Conservation (phyloP, 2,329 filamentous ascomycete species). For the Cladophialophora carrionii region DNA sequence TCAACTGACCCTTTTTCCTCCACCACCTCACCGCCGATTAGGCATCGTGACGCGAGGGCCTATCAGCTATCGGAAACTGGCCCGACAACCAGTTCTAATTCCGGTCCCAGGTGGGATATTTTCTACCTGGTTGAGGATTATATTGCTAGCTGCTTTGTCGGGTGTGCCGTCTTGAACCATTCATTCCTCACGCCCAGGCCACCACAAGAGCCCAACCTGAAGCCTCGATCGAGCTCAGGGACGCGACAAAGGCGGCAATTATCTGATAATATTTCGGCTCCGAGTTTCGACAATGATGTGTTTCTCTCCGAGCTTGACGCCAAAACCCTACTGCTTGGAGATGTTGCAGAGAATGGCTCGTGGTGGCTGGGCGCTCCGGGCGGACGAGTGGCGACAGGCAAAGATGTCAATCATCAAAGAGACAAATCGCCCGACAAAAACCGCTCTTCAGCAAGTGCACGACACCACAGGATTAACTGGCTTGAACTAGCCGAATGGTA, state of each 20-base stretch:
- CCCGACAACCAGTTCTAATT: neutral
- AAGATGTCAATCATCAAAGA: slow-evolving; percentile 41
- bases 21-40: slow-evolving; percentile 14
- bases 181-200: slow-evolving; percentile 68
- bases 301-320: slow-evolving; percentile 68
- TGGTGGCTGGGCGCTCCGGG: slow-evolving; percentile 70
- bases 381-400: slow-evolving; percentile 49
- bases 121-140: slow-evolving; percentile 81
- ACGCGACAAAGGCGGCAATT: slow-evolving; percentile 44
- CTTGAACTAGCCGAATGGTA: slow-evolving; percentile 74
- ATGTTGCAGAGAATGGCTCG: slow-evolving; percentile 77
- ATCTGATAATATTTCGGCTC: slow-evolving; percentile 36
- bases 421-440: slow-evolving; percentile 42
- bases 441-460: slow-evolving; percentile 55
- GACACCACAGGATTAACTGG: slow-evolving; percentile 77
- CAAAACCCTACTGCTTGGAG: slow-evolving; percentile 72
- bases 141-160: slow-evolving; percentile 68
- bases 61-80: slow-evolving; percentile 8
- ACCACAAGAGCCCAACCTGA: slow-evolving; percentile 44
- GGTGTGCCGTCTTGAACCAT: slow-evolving; percentile 71
- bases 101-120: slow-evolving; percentile 47
- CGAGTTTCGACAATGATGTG: slow-evolving; percentile 42
- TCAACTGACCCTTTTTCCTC: slow-evolving; percentile 27
- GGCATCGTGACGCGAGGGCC: slow-evolving; percentile 10
- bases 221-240: slow-evolving; percentile 42